A percentile compares a stretch with the other conserved stretches of the same genome.
phyloP scores from a whole-genome alignment of 208 protist genomes.

The Trypanosoma conorhini region DNA sequence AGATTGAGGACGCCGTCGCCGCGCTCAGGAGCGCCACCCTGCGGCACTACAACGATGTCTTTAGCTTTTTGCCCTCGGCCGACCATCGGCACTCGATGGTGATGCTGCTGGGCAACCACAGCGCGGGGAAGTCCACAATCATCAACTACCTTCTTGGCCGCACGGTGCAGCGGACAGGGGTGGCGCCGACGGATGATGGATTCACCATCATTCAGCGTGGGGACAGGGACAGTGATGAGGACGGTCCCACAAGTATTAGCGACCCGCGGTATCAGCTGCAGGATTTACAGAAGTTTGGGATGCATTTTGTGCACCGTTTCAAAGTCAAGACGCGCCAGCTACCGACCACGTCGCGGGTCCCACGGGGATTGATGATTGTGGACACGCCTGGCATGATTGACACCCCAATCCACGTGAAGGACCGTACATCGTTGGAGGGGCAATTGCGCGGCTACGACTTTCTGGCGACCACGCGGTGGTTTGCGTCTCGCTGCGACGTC shows the following conservation, averaged over 20 bases:
- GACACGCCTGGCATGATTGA: constrained; percentile 94
- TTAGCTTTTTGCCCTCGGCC: constrained; percentile 40
- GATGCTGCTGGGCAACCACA: constrained; percentile 91
- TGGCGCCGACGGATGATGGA: constrained; percentile 90
- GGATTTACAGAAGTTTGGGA: constrained; percentile 76
- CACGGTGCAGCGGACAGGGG: constrained; percentile 80
- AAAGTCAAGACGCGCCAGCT: constrained; percentile 72
- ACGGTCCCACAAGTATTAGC: constrained; percentile 78
- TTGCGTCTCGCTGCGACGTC: constrained; percentile 86
- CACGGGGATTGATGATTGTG: constrained; percentile 79
- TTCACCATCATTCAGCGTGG: constrained; percentile 87
- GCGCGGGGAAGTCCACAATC: constrained; percentile 89
- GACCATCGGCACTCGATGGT: constrained; percentile 73
- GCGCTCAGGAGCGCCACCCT: constrained; percentile 35
- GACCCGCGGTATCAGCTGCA: constrained; percentile 71
- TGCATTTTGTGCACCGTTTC: constrained; percentile 77
- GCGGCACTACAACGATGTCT: constrained; percentile 37
- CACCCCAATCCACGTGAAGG: constrained; percentile 54
- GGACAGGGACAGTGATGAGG: constrained; percentile 57
- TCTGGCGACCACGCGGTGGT: constrained; percentile 78
- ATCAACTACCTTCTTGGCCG: constrained; percentile 87
- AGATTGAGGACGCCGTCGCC: constrained; percentile 37
- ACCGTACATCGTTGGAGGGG: constrained; percentile 36
- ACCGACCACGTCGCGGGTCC: constrained; percentile 36
- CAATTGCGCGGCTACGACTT: constrained; percentile 90